A percentile compares a stretch with the other conserved stretches of the same genome.
Conservation (phyloP, 306 rosid species). For the Cicer yamashitae region DNA sequence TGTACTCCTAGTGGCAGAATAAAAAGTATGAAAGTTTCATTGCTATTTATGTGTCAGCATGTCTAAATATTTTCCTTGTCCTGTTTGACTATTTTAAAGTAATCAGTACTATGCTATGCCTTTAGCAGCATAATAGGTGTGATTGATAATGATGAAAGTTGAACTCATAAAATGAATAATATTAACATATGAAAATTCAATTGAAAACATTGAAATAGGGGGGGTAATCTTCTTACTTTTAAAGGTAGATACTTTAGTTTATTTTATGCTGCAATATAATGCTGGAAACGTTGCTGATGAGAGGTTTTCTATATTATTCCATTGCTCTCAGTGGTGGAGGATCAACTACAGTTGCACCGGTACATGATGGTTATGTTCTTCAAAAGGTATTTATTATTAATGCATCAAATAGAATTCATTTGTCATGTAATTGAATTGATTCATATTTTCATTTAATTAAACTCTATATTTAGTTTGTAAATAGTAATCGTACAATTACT, state of each 20-base stretch:
- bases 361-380: constrained; percentile 97
- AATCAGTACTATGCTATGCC: constrained; percentile 8
- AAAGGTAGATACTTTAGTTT: background rate
- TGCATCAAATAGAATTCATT: constrained; percentile 7
- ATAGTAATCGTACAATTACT: background rate
- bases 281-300: constrained; percentile 41
- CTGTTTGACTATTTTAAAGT: constrained; percentile 5
- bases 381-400: constrained; percentile 72
- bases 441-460: constrained; percentile 27
- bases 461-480: constrained; percentile 17
- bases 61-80: constrained; percentile 20
- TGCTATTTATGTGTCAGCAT: background rate
- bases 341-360: constrained; percentile 95
- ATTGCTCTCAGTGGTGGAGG: constrained; percentile 85
- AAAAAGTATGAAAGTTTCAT: constrained; percentile 9
- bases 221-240: background rate
- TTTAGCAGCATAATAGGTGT: constrained; percentile 19
- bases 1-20: constrained; percentile 1
- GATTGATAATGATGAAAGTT: constrained; percentile 24
- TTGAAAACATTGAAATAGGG: constrained; percentile 15
- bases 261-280: background rate
- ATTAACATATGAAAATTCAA: constrained; percentile 16
- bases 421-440: constrained; percentile 32
- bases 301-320: constrained; percentile 35
- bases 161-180: background rate